Base-by-base conservation (phyloP, 139 green algal genomes). In the Diplosphaera chodatii region DNA sequence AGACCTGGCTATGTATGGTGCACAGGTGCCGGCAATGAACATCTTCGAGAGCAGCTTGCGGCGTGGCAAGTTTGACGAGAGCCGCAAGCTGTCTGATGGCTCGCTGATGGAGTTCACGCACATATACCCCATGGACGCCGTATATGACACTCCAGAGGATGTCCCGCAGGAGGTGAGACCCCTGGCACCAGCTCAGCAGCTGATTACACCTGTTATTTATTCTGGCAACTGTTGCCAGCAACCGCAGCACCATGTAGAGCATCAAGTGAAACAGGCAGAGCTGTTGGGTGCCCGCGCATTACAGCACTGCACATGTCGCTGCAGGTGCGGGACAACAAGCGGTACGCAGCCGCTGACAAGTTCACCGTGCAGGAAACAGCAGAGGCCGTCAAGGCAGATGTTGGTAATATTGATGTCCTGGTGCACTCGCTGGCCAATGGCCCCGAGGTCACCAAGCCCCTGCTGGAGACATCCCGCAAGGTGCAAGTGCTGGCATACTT, bases 351-450 rank as follows among this genome's bases (percentile, higher is more conserved):
- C 31, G 87, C 89, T 63, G 74, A 76, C 25, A 77, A 77, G 37
- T 99, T 86, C 83, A 98, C 95, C 29, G 91, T 98, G 32, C 85
- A 86, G 20, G 95, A 99, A 71, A 72, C 85, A 1, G 95, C 95
- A 1, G 87, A 85, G 34, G 79, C 83, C 37, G 92, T 98, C 1
- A 82, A 87, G 73, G 62, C 76, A 56, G 95, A 99, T 70, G 82
- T 84, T 63, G 95, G 95, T 67, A 96, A 86, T 4, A 90, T 99
- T 37, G 95, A 99, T 82, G 88, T 99, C 66, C 25, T 99, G 72
- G 90, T 99, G 56, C 95, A 99, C 86, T 98, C 94, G 6, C 88
- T 99, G 48, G 95, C 95, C 68, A 99, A 99, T 81, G 95, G 95
- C 22, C 95, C 95, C 40, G 95, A 99, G 83, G 95, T 99, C 27